phyloP scores from a whole-genome alignment of 306 rosid species.

The Cicer chorassanicum region DNA sequence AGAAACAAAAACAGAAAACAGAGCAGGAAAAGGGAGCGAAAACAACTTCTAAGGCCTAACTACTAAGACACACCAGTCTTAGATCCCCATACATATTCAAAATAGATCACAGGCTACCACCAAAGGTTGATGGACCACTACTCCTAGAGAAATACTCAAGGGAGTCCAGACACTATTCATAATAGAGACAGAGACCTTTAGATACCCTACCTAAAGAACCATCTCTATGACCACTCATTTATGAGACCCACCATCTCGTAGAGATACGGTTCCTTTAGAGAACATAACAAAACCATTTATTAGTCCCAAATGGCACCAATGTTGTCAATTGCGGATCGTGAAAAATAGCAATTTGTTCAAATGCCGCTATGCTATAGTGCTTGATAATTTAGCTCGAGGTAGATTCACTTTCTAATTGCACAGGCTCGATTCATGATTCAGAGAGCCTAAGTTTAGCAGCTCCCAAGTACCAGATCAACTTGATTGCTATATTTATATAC shows the following conservation, averaged over 20 bases:
- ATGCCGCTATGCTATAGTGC: background rate
- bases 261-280: background rate
- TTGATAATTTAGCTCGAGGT: background rate
- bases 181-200: background rate
- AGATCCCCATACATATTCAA: no score
- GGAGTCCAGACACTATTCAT: background rate
- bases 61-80: no score
- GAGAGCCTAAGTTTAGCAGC: constrained; percentile 3
- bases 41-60: no score
- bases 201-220: background rate
- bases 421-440: background rate
- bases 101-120: no score
- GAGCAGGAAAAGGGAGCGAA: no score
- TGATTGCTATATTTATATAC: background rate
- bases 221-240: background rate
- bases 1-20: no score
- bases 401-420: background rate
- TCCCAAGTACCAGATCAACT: background rate
- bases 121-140: background rate
- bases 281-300: background rate
- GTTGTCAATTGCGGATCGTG: no score
- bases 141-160: background rate
- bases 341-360: no score
- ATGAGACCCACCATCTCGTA: background rate
- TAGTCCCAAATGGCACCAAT: background rate